Percentiles rank a stretch among this genome's conserved stretches.
Evolutionary conservation across 2,329 filamentous ascomycete species (phyloP).

Genomic region (Aspergillus sergii): DNA sequence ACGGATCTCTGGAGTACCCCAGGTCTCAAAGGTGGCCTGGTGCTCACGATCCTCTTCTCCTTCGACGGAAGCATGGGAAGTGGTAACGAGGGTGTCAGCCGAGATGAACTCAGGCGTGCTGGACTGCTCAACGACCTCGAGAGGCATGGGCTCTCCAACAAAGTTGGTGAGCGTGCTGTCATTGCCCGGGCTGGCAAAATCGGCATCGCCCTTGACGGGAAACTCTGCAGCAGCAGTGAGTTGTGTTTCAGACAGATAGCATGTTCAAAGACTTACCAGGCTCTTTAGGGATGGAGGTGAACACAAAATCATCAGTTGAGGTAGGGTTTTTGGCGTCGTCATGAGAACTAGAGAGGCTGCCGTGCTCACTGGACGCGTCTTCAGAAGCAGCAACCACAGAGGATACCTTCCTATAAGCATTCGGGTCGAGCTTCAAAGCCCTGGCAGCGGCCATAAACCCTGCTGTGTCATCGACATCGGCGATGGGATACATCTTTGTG

Average conservation of each 20-base stretch:
- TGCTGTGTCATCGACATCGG: conserved; percentile 29
- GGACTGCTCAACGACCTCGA: background rate
- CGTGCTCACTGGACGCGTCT: conserved; percentile 10
- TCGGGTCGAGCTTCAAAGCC: conserved; percentile 14
- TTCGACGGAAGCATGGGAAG: background rate
- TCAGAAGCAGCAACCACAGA: conserved; percentile 1
- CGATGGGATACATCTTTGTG: conserved; percentile 13
- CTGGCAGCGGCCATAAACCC: conserved; percentile 33
- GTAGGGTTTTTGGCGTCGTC: background rate
- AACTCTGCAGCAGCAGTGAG: background rate
- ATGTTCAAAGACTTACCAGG: conserved; percentile 1
- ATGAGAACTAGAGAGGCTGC: background rate
- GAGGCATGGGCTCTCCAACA: background rate
- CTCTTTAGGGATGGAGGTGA: conserved; percentile 4
- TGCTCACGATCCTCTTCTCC: conserved; percentile 34
- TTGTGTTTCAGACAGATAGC: background rate
- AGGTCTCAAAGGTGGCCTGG: conserved; percentile 32
- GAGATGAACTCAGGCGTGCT: background rate
- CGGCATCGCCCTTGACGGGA: background rate
- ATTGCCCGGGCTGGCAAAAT: background rate
- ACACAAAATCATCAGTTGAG: background rate
- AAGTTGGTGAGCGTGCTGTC: background rate
- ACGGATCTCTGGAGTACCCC: conserved; percentile 32
- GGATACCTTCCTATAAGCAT: conserved; percentile 8
- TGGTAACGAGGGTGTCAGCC: background rate